phyloP scores from a whole-genome alignment of 2,329 filamentous ascomycete genomes.

The Trichoderma citrinoviride region DNA sequence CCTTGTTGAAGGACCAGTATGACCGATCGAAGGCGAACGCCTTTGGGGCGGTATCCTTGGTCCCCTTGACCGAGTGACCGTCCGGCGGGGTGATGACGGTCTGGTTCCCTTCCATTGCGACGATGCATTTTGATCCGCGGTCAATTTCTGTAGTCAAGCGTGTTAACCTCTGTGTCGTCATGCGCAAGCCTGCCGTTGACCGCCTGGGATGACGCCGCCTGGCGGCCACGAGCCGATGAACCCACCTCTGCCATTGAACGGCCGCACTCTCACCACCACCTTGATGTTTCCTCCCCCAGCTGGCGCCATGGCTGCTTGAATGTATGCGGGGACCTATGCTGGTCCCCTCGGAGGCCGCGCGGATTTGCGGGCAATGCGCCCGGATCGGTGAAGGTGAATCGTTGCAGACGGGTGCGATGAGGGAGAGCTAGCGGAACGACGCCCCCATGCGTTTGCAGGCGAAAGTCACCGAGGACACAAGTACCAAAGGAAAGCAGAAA shows the following conservation, averaged over 20 bases:
- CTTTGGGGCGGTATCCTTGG: slow-evolving; percentile 71
- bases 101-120: slow-evolving; percentile 92
- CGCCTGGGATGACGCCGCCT: not conserved
- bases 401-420: not conserved
- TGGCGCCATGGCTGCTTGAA: slow-evolving; percentile 39
- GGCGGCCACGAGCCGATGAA: slow-evolving; percentile 16
- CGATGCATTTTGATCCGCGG: slow-evolving; percentile 90
- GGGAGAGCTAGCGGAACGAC: not conserved
- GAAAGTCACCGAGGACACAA: not conserved
- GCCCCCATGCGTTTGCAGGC: not conserved
- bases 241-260: slow-evolving; percentile 92
- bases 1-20: slow-evolving; percentile 95
- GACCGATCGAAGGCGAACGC: slow-evolving; percentile 94
- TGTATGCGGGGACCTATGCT: slow-evolving; percentile 36
- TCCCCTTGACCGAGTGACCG: slow-evolving; percentile 59
- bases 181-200: not conserved
- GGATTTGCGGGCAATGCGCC: slow-evolving; percentile 32
- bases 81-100: slow-evolving; percentile 78
- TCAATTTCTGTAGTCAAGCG: slow-evolving; percentile 66
- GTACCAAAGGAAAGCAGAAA: not conserved
- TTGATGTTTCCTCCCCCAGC: slow-evolving; percentile 94
- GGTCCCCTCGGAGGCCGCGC: slow-evolving; percentile 34
- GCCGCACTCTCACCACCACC: slow-evolving; percentile 94
- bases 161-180: slow-evolving; percentile 25
- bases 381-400: slow-evolving; percentile 21